Evolutionary conservation across 148 eudicot genomes (phyloP), one percentile per base, ranked within the genome.

Genomic region (Limonium bicolor): DNA sequence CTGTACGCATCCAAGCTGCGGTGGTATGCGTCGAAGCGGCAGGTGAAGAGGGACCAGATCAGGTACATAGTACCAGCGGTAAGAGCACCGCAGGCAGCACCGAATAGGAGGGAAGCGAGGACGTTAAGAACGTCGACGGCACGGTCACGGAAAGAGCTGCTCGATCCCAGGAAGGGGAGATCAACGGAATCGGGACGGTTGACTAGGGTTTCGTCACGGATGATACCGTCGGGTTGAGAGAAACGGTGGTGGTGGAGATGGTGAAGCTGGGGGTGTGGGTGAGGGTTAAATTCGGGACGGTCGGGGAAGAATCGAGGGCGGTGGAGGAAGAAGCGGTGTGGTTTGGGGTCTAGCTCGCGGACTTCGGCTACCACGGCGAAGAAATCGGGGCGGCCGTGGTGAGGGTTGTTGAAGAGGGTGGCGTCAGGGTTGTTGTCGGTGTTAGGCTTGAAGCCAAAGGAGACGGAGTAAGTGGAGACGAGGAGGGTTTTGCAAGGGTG

Each of bases 11-110:
- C 72, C 18, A 64, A 30, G 17, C 64, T 59, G 0, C 50, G 50
- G 18, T 43, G 65, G 1, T 63, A 57, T 3, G 57, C 66, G 15
- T 41, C 45, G 5, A 59, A 29, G 12, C 68, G 41, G 19, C 53
- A 51, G 9, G 54, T 52, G 20, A 80, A 67, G 17, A 81, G 30
- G 0, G 86, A 72, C 84, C 93, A 86, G 15, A 81, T 27, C 40
- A 78, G 29, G 54, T 69, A 81, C 69, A 86, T 63, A 0, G 73
- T 68, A 1, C 66, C 83, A 11, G 81, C 95, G 30, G 87, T 72
- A 23, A 86, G 70, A 6, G 76, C 84, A 7, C 95, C 95, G 30
- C 86, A 86, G 7, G 86, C 93, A 23, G 86, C 83, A 3, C 95
- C 95, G 20, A 86, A 73, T 2, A 81, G 67, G 20, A 86, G 64